Conservation (phyloP, 331 rosid genomes). For the Erythrophleum ivorense region DNA sequence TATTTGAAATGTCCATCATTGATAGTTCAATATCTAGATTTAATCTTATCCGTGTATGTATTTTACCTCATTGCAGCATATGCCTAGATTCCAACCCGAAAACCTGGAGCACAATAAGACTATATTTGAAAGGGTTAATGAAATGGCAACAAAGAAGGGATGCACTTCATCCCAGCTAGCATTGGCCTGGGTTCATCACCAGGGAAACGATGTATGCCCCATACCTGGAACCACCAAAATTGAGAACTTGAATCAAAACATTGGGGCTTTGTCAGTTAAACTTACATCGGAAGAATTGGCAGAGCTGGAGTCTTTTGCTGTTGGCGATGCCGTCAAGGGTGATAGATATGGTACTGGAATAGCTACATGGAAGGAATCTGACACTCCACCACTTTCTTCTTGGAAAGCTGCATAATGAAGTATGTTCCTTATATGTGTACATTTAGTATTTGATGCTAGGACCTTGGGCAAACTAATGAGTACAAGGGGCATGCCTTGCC, state of each 20-base stretch:
- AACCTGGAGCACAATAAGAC: conserved; percentile 54
- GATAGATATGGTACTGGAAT: conserved; percentile 34
- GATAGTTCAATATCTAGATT: neutral
- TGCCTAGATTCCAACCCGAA: conserved; percentile 63
- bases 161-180: conserved; percentile 74
- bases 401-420: conserved; percentile 51
- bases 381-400: conserved; percentile 73
- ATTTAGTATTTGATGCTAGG: too few species aligned
- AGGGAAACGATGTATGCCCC: conserved; percentile 73
- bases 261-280: conserved; percentile 61
- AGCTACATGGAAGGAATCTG: conserved; percentile 56
- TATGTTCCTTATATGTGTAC: neutral
- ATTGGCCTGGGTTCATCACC: conserved; percentile 76
- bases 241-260: conserved; percentile 62
- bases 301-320: conserved; percentile 61
- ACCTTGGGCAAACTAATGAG: conserved; percentile 12
- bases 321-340: conserved; percentile 55
- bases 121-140: conserved; percentile 55
- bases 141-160: conserved; percentile 61
- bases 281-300: conserved; percentile 67
- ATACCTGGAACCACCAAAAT: conserved; percentile 86
- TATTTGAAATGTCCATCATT: neutral
- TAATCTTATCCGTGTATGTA: neutral
- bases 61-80: conserved; percentile 32
- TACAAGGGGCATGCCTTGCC: neutral